Evolutionary conservation across 2,329 filamentous ascomycete genomes (phyloP), one percentile per base, ranked within the genome.

Genomic region (Aspergillus sp.): DNA sequence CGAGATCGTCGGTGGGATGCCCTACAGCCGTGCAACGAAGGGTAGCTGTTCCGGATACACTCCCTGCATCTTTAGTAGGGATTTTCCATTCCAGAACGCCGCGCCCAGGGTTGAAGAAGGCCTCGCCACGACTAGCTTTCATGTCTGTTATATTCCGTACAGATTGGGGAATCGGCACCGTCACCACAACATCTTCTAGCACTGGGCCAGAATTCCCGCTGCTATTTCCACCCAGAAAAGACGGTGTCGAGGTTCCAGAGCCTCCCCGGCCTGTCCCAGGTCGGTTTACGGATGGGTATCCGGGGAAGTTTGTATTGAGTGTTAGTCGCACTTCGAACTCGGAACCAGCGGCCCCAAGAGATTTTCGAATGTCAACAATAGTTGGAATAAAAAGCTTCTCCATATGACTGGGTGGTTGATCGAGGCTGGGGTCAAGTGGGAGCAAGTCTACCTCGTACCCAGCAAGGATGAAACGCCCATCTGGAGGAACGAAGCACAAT

Each of bases 361-460:
- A 86, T 1, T 92, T 93, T 66, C 88, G 89, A 48, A 98, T 85
- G 68, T 96, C 90, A 50, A 96, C 81, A 48, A 82, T 86, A 3
- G 95, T 89, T 0, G 95, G 95, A 5, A 98, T 77, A 69, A 92
- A 91, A 13, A 98, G 79, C 64, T 84, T 87, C 58, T 85, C 85
- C 53, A 79, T 74, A 39, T 68, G 78, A 53, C 76, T 83, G 2
- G 84, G 75, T 53, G 76, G 82, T 17, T 83, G 80, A 52, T 80
- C 80, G 64, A 84, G 82, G 18, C 82, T 80, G 63, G 80, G 81
- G 15, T 86, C 83, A 49, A 89, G 84, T 0, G 92, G 92, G 12
- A 98, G 80, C 20, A 99, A 77, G 72, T 99, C 91, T 18, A 96
- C 91, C 73, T 97, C 93, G 70, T 99, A 99, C 20, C 92, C 93